These are phyloP conservation scores for Thalassiosira livingstoniorum DNA, from an alignment of 352 stramenopile genomes.

Conservation along the genomic window DNA sequence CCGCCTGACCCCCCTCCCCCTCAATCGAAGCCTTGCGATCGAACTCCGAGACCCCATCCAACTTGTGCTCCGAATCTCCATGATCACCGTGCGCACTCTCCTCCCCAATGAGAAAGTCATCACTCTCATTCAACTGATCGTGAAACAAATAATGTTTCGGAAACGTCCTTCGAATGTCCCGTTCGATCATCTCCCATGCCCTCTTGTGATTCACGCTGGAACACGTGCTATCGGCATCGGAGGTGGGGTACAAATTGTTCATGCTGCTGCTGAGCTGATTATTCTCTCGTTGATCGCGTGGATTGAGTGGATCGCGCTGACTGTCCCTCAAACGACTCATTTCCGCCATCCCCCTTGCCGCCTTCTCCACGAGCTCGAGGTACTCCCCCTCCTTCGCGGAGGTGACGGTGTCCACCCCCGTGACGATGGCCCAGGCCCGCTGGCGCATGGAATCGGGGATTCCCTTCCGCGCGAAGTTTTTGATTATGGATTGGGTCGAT, in stretches of 20 bases:
- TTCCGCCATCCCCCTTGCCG: conserved; percentile 12
- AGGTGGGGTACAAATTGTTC: not conserved
- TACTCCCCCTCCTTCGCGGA: conserved; percentile 33
- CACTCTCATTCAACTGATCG: conserved; percentile 48
- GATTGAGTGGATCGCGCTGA: too few relatives aligned
- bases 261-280: too few relatives aligned
- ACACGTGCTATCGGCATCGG: too few relatives aligned
- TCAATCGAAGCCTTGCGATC: conserved; percentile 1
- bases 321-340: not conserved
- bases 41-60: not conserved
- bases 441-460: conserved; percentile 29
- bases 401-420: conserved; percentile 44
- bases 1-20: conserved; percentile 87
- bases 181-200: conserved; percentile 79
- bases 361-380: conserved; percentile 20
- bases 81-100: not conserved
- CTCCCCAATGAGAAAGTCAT: conserved; percentile 9
- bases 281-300: too few relatives aligned
- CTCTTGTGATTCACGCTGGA: too few relatives aligned
- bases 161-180: conserved; percentile 87
- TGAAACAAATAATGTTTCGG: conserved; percentile 86
- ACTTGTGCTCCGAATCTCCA: not conserved
- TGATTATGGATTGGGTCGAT: conserved; percentile 19
- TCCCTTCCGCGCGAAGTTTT: conserved; percentile 31
- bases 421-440: conserved; percentile 35